A percentile compares a stretch with the other conserved stretches of the same genome.
Conservation (phyloP, 805 yeast genomes). For the Nakazawaea siamensis region DNA sequence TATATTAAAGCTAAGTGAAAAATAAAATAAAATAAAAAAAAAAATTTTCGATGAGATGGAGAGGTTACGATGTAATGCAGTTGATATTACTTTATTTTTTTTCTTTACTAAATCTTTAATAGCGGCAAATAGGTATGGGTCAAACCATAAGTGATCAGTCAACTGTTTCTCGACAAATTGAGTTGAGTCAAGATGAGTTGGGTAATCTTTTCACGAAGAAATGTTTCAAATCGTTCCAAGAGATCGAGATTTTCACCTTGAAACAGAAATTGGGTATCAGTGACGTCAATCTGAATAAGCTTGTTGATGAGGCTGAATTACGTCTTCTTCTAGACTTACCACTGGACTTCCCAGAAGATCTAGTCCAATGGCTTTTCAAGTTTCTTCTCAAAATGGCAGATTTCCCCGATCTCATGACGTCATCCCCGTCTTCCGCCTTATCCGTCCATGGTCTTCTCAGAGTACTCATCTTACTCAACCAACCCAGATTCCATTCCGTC, state of each 20-base stretch:
- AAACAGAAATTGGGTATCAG: slow-evolving; percentile 15
- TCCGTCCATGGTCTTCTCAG: no score
- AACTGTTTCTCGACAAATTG: no score
- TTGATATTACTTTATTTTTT: no score
- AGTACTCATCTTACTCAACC: no score
- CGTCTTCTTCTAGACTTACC: slow-evolving; percentile 8
- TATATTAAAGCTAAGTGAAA: no score
- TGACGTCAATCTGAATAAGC: slow-evolving; percentile 16
- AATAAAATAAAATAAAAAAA: no score
- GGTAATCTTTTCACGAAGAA: slow-evolving; percentile 5
- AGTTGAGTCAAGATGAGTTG: neutral
- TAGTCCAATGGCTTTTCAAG: slow-evolving; percentile 24
- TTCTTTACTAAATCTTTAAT: no score
- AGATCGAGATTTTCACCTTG: slow-evolving; percentile 12
- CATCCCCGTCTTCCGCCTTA: no score
- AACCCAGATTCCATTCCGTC: slow-evolving; percentile 31
- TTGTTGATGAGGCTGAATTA: slow-evolving; percentile 20
- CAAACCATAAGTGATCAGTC: slow-evolving; percentile 6
- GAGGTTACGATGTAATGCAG: no score
- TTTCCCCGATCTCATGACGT: slow-evolving; percentile 33
- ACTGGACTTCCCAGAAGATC: slow-evolving; percentile 15
- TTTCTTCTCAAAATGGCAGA: slow-evolving; percentile 34
- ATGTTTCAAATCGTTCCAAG: slow-evolving; percentile 2
- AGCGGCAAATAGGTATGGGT: no score
- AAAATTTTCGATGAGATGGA: neutral